These are phyloP conservation scores for Monosporascus sp. DNA, from an alignment of 2,329 filamentous ascomycete species.

Conservation along the genomic window DNA sequence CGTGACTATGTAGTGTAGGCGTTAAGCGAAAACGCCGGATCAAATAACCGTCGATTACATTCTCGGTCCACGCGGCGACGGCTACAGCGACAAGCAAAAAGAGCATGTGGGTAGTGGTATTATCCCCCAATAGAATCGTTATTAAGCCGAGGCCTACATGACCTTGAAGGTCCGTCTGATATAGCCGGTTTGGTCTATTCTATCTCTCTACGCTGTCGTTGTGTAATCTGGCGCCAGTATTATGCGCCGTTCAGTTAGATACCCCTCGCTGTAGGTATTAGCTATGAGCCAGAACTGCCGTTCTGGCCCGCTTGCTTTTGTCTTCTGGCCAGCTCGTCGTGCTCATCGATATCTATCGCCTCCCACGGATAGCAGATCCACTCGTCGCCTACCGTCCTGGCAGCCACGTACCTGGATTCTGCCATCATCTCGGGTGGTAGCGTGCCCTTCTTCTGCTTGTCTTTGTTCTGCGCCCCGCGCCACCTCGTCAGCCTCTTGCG, in stretches of 20 bases:
- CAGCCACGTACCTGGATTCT: conserved; percentile 72
- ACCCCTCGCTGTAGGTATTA: conserved; percentile 1
- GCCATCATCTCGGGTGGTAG: conserved; percentile 75
- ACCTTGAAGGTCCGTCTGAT: too few species aligned
- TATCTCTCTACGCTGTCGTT: too few species aligned
- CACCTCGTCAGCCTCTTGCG: neutral
- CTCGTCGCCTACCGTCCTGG: conserved; percentile 82
- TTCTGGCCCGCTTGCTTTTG: conserved; percentile 35
- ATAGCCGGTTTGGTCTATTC: too few species aligned
- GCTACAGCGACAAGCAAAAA: too few species aligned
- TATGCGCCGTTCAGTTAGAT: neutral
- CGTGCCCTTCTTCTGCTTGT: conserved; percentile 89
- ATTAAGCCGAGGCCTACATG: too few species aligned
- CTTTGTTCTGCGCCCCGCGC: conserved; percentile 68
- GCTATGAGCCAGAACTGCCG: conserved; percentile 12
- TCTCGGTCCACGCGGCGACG: too few species aligned
- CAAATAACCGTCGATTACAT: too few species aligned
- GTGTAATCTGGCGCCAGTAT: neutral
- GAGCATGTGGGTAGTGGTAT: too few species aligned
- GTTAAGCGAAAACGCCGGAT: too few species aligned
- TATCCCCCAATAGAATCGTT: too few species aligned
- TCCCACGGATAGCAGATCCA: conserved; percentile 99
- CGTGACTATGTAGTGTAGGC: too few species aligned
- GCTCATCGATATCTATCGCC: conserved; percentile 87
- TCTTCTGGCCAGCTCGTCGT: conserved; percentile 65